Conservation (phyloP, 805 yeast genomes). For the Nakazawaea sp. region DNA sequence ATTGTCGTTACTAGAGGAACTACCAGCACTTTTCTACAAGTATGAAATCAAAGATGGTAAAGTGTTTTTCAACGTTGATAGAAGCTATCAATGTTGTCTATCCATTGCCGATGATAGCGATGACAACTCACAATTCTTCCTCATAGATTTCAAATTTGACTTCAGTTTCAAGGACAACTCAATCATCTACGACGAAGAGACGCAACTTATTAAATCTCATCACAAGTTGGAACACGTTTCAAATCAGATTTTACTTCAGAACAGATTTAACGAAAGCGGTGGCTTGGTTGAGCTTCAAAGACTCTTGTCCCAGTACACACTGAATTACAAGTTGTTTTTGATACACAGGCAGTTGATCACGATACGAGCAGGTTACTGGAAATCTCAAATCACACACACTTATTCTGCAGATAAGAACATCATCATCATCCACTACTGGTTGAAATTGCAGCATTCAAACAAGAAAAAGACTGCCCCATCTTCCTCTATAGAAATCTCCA, state of each 20-base stretch:
- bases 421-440: slow-evolving; percentile 63
- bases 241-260: slow-evolving; percentile 38
- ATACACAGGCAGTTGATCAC: slow-evolving; percentile 51
- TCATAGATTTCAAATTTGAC: slow-evolving; percentile 68
- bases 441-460: slow-evolving; percentile 13
- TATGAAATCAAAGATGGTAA: slow-evolving; percentile 73
- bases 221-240: slow-evolving; percentile 46
- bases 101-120: slow-evolving; percentile 58
- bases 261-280: slow-evolving; percentile 16
- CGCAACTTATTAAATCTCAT: slow-evolving; percentile 24
- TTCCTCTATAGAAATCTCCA: slow-evolving; percentile 47
- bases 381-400: slow-evolving; percentile 50
- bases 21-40: slow-evolving; percentile 60
- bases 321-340: slow-evolving; percentile 56
- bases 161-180: slow-evolving; percentile 38
- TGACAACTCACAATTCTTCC: slow-evolving; percentile 59
- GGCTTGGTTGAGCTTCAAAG: slow-evolving; percentile 50
- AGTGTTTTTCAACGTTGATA: slow-evolving; percentile 52
- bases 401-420: slow-evolving; percentile 47
- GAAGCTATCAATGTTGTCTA: slow-evolving; percentile 70
- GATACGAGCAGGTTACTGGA: slow-evolving; percentile 48
- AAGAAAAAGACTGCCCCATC: slow-evolving; percentile 26
- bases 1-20: slow-evolving; percentile 56
- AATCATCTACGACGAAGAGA: slow-evolving; percentile 18
- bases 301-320: slow-evolving; percentile 50